A percentile compares a stretch with the other conserved stretches of the same genome.
phyloP scores from a whole-genome alignment of 1,284 basidiomycete species.

The Coniferiporia sulphurascens region DNA sequence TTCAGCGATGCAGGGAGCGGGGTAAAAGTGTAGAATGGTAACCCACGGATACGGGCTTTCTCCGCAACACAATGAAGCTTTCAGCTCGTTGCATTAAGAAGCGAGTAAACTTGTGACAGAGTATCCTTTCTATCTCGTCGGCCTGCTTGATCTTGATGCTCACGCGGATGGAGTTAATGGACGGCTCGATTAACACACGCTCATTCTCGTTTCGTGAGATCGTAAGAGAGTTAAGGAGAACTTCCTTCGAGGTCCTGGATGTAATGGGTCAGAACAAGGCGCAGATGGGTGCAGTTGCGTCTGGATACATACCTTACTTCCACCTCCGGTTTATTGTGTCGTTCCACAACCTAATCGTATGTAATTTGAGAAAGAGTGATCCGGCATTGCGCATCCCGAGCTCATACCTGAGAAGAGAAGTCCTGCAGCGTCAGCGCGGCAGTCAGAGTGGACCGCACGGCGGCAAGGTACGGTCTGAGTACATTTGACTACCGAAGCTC shows the following conservation, averaged over 20 bases:
- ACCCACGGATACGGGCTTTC: slow-evolving; percentile 86
- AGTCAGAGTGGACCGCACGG: slow-evolving; percentile 92
- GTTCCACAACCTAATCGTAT: slow-evolving; percentile 73
- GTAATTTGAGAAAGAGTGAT: background rate
- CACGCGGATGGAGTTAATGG: slow-evolving; percentile 93
- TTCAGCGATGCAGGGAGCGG: no score
- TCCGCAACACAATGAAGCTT: slow-evolving; percentile 91
- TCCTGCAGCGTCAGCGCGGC: slow-evolving; percentile 97
- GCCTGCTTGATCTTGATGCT: slow-evolving; percentile 99
- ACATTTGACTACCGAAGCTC: slow-evolving; percentile 58
- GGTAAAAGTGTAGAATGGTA: background rate
- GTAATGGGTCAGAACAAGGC: background rate
- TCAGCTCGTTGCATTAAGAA: slow-evolving; percentile 99
- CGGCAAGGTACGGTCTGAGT: slow-evolving; percentile 92
- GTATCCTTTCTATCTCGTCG: slow-evolving; percentile 96
- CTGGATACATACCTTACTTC: slow-evolving; percentile 64
- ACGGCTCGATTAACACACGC: slow-evolving; percentile 93
- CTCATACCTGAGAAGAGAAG: slow-evolving; percentile 88
- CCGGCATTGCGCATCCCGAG: background rate
- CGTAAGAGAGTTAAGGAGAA: slow-evolving; percentile 86
- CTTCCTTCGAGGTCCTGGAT: slow-evolving; percentile 83
- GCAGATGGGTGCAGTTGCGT: background rate
- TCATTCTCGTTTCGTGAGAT: slow-evolving; percentile 98
- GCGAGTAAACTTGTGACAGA: slow-evolving; percentile 98
- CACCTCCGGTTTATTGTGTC: slow-evolving; percentile 95